Base-by-base conservation (phyloP, 2,329 filamentous ascomycete species). In the Magnaporthiopsis poae region DNA sequence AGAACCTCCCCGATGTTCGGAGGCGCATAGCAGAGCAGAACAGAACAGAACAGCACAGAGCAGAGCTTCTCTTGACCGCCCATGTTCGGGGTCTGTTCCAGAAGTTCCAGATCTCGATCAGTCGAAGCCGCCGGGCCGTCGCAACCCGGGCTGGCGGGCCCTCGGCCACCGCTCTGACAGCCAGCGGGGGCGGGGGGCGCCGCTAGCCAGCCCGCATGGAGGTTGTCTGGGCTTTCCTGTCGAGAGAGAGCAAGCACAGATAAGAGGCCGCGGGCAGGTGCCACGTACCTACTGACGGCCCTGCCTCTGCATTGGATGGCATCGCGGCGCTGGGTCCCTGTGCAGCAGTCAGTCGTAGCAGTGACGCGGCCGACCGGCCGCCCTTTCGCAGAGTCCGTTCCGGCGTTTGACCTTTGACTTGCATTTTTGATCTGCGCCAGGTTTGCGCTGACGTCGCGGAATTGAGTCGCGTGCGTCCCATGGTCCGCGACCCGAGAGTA, bases 401-500 rank as follows among this genome's bases (percentile, higher is more conserved):
- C 12, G 35, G 35, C 35, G 35, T 46, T 46, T 46, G 39, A 13
- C 39, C 13, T 56, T 56, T 56, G 46, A 21, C 60, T 29, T 29
- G 60, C 60, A 31, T 61, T 36, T 36, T 36, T 3, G 35, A 36
- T 36, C 35, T 25, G 46, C 46, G 46, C 46, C 18, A 8, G 15
- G 1, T 60, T 25, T 9, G n/a, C 31, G 60, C 67, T 68, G 61
- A 61, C 21, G 59, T 56, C 68, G 64, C 61, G 61, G 61, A 62
- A 62, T 62, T 62, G 61, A 33, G 33, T 62, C 29, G 21, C 61
- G 33, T 36, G 29, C 18, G 4, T 31, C 31, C 31, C 31, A 31
- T 46, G 13, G 39, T 13, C 39, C 39, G 39, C 39, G 18, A 52
- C 18, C 73, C 72, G 73, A 59, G 52, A 63, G 60, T 73, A 74